Evolutionary conservation across 768 basidiomycete genomes (phyloP).

Genomic region (Amanita subjunquillea): DNA sequence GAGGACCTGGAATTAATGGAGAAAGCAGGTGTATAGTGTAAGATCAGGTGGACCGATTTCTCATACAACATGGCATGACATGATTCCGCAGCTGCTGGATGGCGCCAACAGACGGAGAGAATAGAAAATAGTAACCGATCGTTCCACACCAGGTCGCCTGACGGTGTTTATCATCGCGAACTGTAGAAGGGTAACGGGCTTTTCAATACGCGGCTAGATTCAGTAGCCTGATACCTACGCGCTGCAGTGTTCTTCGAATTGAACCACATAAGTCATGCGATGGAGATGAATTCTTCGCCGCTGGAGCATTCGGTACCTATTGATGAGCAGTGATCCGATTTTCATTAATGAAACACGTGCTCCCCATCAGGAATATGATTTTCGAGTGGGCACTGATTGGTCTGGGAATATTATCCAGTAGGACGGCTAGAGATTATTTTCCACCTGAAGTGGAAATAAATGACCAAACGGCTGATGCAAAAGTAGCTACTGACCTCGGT

Average conservation of each 20-base stretch:
- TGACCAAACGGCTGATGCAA: background rate
- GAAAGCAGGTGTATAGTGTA: background rate
- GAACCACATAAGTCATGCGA: background rate
- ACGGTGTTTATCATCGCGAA: background rate
- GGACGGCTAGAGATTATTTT: background rate
- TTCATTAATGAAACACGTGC: slow-evolving; percentile 2
- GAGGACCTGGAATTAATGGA: background rate
- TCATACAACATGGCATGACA: background rate
- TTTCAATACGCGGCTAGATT: background rate
- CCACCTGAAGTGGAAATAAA: slow-evolving; percentile 2
- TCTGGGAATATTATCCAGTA: slow-evolving; percentile 5
- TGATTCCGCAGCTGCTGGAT: background rate
- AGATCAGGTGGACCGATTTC: background rate
- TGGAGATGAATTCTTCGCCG: background rate
- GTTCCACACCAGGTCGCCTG: background rate
- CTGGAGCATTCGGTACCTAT: background rate
- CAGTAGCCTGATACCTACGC: background rate
- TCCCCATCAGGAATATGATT: background rate
- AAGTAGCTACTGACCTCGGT: background rate
- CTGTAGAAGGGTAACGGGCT: background rate
- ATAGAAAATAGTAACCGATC: background rate
- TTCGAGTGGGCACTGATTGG: background rate
- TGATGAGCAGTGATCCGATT: slow-evolving; percentile 1
- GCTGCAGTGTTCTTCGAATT: background rate
- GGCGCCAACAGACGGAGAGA: background rate